Base-by-base conservation (phyloP, 805 yeast genomes). In the Ogataea pini region DNA sequence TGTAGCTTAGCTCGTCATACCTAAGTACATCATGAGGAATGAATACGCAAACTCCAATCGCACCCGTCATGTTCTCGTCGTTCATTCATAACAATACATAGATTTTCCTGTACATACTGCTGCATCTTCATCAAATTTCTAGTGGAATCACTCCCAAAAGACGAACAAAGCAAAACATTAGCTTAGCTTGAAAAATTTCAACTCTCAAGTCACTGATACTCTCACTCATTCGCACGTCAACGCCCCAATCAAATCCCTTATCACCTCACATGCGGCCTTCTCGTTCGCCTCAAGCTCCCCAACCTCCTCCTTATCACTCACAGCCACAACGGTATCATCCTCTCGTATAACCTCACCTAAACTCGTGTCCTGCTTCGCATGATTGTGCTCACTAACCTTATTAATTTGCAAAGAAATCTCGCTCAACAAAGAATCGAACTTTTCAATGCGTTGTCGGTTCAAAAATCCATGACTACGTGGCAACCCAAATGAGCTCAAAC, bases 231-330 rank as follows among this genome's bases (percentile, higher is more conserved):
- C 24, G 12, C 22, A 14, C 31, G 45, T 20, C 14, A 61, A 20
- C 18, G 47, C 50, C n/a, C 43, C 44, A 29, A 61, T 53, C 41
- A 59, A 27, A 6, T 25, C 24, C 42, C 66, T 48, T 5, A 63
- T 55, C n/a, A 47, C 36, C 20, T 44, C 42, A 34, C 66, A 62
- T 9, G 59, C 55, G 13, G 13, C 39, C 29, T 47, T 40, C 34
- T 50, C 55, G 29, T 36, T 36, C 7, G 41, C 13, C 28, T 32
- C 33, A 2, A 34, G 6, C 10, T 34, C 37, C 24, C 13, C 37
- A 18, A 8, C n/a, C 14, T 31, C 37, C 7, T 29, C 48, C 18
- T 36, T 13, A n/a, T 50, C 48, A 19, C 34, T 40, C 3, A 28
- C 44, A 16, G 42, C 37, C 10, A 19, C 19, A 8, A 13, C 28